Percentiles rank a stretch among this genome's conserved stretches.
These are phyloP conservation scores for Calocera viscosa DNA, from an alignment of 768 basidiomycete species.

Conservation along the genomic window DNA sequence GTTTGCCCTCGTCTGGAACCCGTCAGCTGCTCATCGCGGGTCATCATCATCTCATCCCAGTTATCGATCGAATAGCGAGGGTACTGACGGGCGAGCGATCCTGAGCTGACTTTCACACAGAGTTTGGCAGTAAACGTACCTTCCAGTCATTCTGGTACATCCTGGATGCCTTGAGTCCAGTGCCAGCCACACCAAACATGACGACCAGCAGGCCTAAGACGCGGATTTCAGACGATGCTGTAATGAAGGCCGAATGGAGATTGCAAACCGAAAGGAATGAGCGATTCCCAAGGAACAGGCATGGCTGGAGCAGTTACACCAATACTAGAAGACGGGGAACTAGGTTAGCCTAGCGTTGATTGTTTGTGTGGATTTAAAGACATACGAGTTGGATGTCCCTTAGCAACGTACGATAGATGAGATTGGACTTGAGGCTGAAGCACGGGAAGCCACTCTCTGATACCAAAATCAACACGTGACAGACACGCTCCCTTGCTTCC, in stretches of 20 bases:
- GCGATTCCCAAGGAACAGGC: slow-evolving; percentile 96
- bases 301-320: too few relatives aligned
- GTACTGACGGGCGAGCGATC: slow-evolving; percentile 36
- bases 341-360: too few relatives aligned
- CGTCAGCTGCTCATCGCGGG: slow-evolving; percentile 74
- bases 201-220: slow-evolving; percentile 63
- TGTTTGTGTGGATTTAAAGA: background rate
- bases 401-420: background rate
- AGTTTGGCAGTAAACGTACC: slow-evolving; percentile 34
- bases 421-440: background rate
- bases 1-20: slow-evolving; percentile 77
- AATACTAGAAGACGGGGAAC: too few relatives aligned
- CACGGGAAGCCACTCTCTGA: background rate
- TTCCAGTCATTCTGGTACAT: slow-evolving; percentile 82
- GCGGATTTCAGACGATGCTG: slow-evolving; percentile 12
- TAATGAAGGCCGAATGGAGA: too few relatives aligned
- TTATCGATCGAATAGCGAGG: slow-evolving; percentile 72
- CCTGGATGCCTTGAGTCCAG: slow-evolving; percentile 66
- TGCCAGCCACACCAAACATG: slow-evolving; percentile 86
- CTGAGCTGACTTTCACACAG: background rate
- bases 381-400: background rate
- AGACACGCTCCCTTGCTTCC: background rate
- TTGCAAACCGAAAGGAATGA: slow-evolving; percentile 78
- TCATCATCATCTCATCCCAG: slow-evolving; percentile 97
- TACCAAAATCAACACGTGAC: slow-evolving; percentile 8